Evolutionary conservation across 2,329 filamentous ascomycete genomes (phyloP).

Genomic region (Monilinia vaccinii-corymbosi): DNA sequence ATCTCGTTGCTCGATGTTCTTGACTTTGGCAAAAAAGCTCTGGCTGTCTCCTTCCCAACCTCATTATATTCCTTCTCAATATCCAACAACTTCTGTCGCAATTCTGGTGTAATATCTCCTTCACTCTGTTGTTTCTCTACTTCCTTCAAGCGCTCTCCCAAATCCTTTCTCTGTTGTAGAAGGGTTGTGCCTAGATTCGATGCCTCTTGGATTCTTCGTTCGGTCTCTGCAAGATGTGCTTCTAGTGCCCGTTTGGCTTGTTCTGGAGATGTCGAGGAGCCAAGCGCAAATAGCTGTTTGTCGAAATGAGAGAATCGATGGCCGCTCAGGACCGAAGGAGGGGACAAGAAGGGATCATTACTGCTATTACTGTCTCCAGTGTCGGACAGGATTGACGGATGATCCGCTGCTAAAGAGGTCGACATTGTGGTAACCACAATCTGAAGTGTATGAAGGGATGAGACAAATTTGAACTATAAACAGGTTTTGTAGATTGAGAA

Average conservation of each 20-base stretch:
- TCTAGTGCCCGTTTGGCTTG: constrained; percentile 85
- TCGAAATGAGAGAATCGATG: constrained; percentile 81
- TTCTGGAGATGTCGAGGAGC: constrained; percentile 67
- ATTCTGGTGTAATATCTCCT: constrained; percentile 69
- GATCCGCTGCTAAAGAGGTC: constrained; percentile 22
- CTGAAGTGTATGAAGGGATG: background rate
- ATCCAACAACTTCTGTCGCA: constrained; percentile 73
- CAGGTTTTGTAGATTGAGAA: constrained; percentile 4
- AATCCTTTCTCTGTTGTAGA: constrained; percentile 75
- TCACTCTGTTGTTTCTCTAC: constrained; percentile 71
- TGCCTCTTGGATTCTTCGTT: constrained; percentile 82
- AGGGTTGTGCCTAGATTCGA: constrained; percentile 82
- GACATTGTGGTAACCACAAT: constrained; percentile 29
- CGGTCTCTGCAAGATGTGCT: constrained; percentile 86
- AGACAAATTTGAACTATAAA: background rate
- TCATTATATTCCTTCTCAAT: constrained; percentile 95
- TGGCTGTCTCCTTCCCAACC: constrained; percentile 78
- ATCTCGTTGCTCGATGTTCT: constrained; percentile 64
- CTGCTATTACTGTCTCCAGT: constrained; percentile 15
- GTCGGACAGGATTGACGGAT: constrained; percentile 20
- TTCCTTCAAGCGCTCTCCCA: constrained; percentile 74
- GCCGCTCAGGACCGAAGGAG: constrained; percentile 45
- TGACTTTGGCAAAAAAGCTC: constrained; percentile 80
- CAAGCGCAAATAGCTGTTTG: constrained; percentile 66
- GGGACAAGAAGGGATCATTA: constrained; percentile 49